phyloP scores from a whole-genome alignment of 1,139 yeast genomes.

The Kurtzmaniella natalensis region DNA sequence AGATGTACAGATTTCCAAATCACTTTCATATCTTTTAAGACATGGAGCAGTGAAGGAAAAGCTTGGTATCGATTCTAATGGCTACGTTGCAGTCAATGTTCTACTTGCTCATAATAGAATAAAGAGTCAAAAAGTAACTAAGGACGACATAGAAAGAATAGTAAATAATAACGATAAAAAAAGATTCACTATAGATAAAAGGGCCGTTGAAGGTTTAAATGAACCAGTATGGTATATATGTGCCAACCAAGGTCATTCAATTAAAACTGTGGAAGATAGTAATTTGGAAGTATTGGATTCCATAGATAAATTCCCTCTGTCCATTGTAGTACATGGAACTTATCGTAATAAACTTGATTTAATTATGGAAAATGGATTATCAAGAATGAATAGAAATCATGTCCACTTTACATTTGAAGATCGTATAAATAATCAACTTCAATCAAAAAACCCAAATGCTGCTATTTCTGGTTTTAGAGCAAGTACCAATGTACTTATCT shows the following conservation, averaged over 20 bases:
- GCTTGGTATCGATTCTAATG: constrained; percentile 58
- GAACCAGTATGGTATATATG: constrained; percentile 45
- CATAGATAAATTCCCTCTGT: constrained; percentile 29
- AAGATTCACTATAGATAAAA: constrained; percentile 46
- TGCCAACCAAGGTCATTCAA: constrained; percentile 92
- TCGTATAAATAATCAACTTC: background rate
- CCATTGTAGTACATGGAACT: constrained; percentile 75
- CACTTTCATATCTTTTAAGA: constrained; percentile 70
- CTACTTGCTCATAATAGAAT: constrained; percentile 57
- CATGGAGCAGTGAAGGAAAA: constrained; percentile 81
- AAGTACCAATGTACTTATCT: constrained; percentile 58
- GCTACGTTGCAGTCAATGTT: constrained; percentile 55
- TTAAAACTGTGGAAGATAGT: constrained; percentile 39
- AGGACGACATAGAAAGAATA: constrained; percentile 54
- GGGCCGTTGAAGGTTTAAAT: constrained; percentile 1
- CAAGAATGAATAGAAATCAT: constrained; percentile 73
- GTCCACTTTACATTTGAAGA: constrained; percentile 57
- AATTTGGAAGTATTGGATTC: constrained; percentile 30
- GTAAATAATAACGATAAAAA: constrained; percentile 67
- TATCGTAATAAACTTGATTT: constrained; percentile 40
- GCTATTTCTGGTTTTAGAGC: constrained; percentile 71
- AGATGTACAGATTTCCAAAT: constrained; percentile 60
- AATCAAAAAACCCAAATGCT: constrained; percentile 6
- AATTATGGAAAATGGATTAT: constrained; percentile 56
- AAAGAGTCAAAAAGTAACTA: constrained; percentile 49